Base-by-base conservation (phyloP, 495 filamentous ascomycete species). In the Hypoxylon crocopeplum region DNA sequence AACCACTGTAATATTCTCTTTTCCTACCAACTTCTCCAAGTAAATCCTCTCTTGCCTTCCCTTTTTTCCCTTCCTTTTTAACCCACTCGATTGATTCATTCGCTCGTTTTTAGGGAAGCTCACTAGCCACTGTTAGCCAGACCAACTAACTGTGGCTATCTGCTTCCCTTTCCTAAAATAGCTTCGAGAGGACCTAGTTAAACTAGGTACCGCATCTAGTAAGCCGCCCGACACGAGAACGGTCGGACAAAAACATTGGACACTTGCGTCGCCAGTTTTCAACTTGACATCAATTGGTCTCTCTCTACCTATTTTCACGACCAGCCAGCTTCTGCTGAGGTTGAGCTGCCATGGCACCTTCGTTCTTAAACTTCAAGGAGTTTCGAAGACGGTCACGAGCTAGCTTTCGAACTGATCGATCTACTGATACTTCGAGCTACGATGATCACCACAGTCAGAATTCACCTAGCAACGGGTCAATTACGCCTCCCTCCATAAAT, bases 341-440 rank as follows among this genome's bases (percentile, higher is more conserved):
- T 41, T 20, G 15, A 51, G 54, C 39, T 61, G 40, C 46, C 44
- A 81, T 79, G 77, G 68, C 80, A 21, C 78, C 79, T n/a, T 75
- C 88, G 33, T 91, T 96, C 69, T 81, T 95, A 22, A 78, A 70
- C 44, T 71, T 81, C 72, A 91, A 86, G 69, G 84, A 89, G 59
- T 73, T 96, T 42, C 87, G 89, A 60, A 84, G 91, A 62, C 85
- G 85, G 51, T 89, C 89, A 61, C 86, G 79, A 68, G 81, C 87
- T 48, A 86, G 79, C 75, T 84, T 90, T 73, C 76, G 76, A 46
- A 79, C 81, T 22, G 78, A 79, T 34, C 77, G 76, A 32, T 82
- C 83, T 17, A 80, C 79, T 39, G 81, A 83, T 47, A 68, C 69
- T 17, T 81, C 84, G 11, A 83, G 80, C 64, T 74, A 77, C 42